phyloP scores from a whole-genome alignment of 2,329 filamentous ascomycete species.

The Neocucurbitaria cava region DNA sequence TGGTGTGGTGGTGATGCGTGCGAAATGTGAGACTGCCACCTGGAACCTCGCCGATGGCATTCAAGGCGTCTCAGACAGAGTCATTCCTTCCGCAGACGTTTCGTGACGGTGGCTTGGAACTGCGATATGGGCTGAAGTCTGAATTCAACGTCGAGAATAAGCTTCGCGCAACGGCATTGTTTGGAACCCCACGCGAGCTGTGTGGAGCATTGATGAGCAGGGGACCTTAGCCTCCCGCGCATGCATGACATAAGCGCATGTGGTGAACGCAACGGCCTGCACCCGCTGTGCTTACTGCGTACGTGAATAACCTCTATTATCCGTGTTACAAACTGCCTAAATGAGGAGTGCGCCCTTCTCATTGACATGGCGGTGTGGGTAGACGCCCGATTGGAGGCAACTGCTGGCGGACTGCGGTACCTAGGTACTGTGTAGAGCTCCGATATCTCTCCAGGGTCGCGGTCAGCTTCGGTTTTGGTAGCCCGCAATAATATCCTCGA shows the following conservation, averaged over 20 bases:
- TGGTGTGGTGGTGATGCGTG: conserved; percentile 17
- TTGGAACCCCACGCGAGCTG: conserved; percentile 25
- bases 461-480: conserved; percentile 37
- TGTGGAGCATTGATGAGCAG: conserved; percentile 18
- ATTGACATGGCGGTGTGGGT: conserved; percentile 3
- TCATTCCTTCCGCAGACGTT: conserved; percentile 1
- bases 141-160: conserved; percentile 1
- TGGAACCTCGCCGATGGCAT: conserved; percentile 23
- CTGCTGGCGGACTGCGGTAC: conserved; percentile 10
- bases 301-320: conserved; percentile 38
- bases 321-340: conserved; percentile 18
- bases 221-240: conserved; percentile 13
- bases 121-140: not conserved
- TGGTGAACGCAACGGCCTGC: conserved; percentile 6
- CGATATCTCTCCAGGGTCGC: conserved; percentile 14
- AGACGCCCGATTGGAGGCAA: conserved; percentile 24
- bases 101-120: not conserved
- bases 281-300: not conserved
- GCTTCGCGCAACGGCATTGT: conserved; percentile 9
- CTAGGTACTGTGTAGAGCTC: conserved; percentile 21
- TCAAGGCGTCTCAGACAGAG: conserved; percentile 22
- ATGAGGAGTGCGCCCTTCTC: conserved; percentile 28
- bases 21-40: conserved; percentile 27
- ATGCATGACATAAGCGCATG: conserved; percentile 23
- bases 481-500: conserved; percentile 28